phyloP scores from a whole-genome alignment of 495 filamentous ascomycete genomes.

The Amniculicola lignicola region DNA sequence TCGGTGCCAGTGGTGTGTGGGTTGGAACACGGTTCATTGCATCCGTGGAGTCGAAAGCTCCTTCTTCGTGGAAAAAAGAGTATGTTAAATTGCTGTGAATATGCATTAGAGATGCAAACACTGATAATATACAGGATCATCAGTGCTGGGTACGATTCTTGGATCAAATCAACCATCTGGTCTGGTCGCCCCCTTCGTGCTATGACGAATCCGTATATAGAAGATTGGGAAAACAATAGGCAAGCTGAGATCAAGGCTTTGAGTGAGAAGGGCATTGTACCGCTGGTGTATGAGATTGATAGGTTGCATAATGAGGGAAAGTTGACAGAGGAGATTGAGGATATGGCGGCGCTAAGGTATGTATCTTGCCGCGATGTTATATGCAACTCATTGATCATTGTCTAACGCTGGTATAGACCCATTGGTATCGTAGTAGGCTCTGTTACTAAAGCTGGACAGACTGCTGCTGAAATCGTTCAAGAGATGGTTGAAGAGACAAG shows the following conservation, averaged over 20 bases:
- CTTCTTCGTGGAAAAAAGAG: conserved; percentile 17
- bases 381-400: not conserved
- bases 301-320: conserved; percentile 27
- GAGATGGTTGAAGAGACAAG: conserved; percentile 33
- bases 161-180: conserved; percentile 23
- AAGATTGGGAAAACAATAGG: conserved; percentile 33
- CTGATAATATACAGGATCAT: conserved; percentile 11
- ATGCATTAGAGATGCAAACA: too few relatives aligned
- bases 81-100: too few relatives aligned
- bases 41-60: conserved; percentile 18
- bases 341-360: conserved; percentile 26
- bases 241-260: conserved; percentile 31
- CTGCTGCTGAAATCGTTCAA: conserved; percentile 29
- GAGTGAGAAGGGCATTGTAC: conserved; percentile 25
- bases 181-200: conserved; percentile 30
- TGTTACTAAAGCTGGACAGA: conserved; percentile 28
- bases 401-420: conserved; percentile 17
- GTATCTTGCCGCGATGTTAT: not conserved
- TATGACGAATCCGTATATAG: conserved; percentile 25
- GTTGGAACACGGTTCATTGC: conserved; percentile 46
- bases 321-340: conserved; percentile 35
- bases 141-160: conserved; percentile 23
- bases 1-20: conserved; percentile 74
- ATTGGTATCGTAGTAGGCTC: conserved; percentile 32
- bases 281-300: conserved; percentile 30